Base-by-base conservation (phyloP, 768 basidiomycete genomes). In the Lactarius trivialis region DNA sequence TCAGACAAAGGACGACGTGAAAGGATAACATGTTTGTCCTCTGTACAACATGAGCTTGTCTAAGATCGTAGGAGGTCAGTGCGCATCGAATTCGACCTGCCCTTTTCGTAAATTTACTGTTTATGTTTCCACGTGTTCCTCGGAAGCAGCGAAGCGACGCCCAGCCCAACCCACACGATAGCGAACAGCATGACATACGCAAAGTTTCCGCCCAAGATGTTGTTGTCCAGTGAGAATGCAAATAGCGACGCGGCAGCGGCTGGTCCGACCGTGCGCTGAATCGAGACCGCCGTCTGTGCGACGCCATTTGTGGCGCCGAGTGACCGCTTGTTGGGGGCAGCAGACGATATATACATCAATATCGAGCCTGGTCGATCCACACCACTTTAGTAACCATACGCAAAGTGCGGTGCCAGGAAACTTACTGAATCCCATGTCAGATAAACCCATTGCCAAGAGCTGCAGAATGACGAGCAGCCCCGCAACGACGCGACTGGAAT, bases 301-400 rank as follows among this genome's bases (percentile, higher is more conserved):
- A 75, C 33, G 59, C 88, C 88, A 64, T 89, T 89, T 28, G 84
- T 86, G 1, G 85, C 82, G 7, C 88, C 88, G 7, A 89, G 77
- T 7, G 84, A 82, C 12, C 81, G 80, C 34, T 78, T 78, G 58
- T 86, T 86, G 1, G 88, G 87, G 0, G 88, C 76, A 7, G 87
- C 78, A 2, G 81, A 81, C 6, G 81, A 78, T 60, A 90, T 82
- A 64, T 83, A 86, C 60, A 89, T 86, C 70, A 87, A 88, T 21
- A 88, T 71, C 51, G 85, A 81, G 26, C 85, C 88, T 88, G 56
- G 15, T 30, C 3, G 4, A 53, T 21, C 81, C 12, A 9, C 7
- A 34, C n/a, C 1, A 3, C 26, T 4, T 41, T 32, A 57, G 21
- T 30, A 39, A 52, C 43, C 4, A 4, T 28, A 26, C 7, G 12